phyloP scores from a whole-genome alignment of 495 filamentous ascomycete species.

The Evansstolkia leycettana region DNA sequence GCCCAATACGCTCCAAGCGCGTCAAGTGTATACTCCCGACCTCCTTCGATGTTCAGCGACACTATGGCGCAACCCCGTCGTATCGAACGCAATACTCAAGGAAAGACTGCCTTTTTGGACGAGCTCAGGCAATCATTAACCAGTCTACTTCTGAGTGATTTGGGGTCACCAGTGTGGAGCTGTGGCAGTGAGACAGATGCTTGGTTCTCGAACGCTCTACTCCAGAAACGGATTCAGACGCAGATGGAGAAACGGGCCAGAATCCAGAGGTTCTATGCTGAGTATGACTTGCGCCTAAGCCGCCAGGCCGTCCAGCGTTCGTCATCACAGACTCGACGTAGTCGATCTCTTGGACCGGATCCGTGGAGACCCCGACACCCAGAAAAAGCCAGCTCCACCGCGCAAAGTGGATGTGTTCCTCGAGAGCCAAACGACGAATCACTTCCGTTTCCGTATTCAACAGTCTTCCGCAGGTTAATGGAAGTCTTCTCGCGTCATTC shows the following conservation, averaged over 20 bases:
- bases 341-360: slow-evolving; percentile 19
- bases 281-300: slow-evolving; percentile 24
- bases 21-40: slow-evolving; percentile 38
- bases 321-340: slow-evolving; percentile 15
- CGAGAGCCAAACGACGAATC: slow-evolving; percentile 5
- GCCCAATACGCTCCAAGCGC: slow-evolving; percentile 49
- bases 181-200: slow-evolving; percentile 83
- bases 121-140: slow-evolving; percentile 70
- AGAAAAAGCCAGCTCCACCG: not conserved
- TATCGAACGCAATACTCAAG: slow-evolving; percentile 25
- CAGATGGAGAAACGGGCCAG: slow-evolving; percentile 51
- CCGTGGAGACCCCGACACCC: not conserved
- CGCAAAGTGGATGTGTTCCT: not conserved
- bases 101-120: slow-evolving; percentile 56
- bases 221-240: slow-evolving; percentile 64
- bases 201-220: slow-evolving; percentile 69
- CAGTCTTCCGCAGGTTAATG: slow-evolving; percentile 67
- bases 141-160: slow-evolving; percentile 78
- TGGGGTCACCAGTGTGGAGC: slow-evolving; percentile 73
- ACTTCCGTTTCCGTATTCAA: slow-evolving; percentile 51
- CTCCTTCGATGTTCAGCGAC: slow-evolving; percentile 34
- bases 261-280: slow-evolving; percentile 34
- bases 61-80: slow-evolving; percentile 20
- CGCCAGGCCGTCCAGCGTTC: slow-evolving; percentile 15
- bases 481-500: slow-evolving; percentile 83